A percentile compares a stretch with the other conserved stretches of the same genome.
phyloP scores from a whole-genome alignment of 2,329 filamentous ascomycete genomes.

The Setomelanomma holmii region DNA sequence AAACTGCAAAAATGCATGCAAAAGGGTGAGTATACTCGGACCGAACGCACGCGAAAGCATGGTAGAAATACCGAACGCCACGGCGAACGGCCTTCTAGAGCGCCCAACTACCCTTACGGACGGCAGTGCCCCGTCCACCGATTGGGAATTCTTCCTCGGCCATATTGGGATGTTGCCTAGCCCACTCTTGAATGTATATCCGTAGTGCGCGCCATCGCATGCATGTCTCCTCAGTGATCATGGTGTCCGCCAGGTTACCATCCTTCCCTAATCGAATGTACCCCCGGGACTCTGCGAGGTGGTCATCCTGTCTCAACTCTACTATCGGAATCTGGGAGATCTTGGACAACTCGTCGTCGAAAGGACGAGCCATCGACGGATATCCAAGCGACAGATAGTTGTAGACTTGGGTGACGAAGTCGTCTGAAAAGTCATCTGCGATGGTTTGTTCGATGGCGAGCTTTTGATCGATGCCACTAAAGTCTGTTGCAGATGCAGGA shows the following conservation, averaged over 20 bases:
- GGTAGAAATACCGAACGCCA: background rate
- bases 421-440: conserved; percentile 75
- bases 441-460: conserved; percentile 57
- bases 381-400: conserved; percentile 96
- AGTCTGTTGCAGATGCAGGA: conserved; percentile 44
- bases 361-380: conserved; percentile 80
- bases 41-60: background rate
- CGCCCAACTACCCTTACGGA: conserved; percentile 58
- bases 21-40: background rate
- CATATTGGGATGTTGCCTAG: conserved; percentile 80
- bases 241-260: conserved; percentile 57
- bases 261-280: conserved; percentile 69
- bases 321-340: conserved; percentile 74
- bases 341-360: conserved; percentile 83
- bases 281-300: conserved; percentile 68
- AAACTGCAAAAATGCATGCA: background rate
- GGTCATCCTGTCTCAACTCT: conserved; percentile 76
- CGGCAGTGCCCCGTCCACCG: conserved; percentile 52
- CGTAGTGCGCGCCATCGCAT: conserved; percentile 84
- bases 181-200: conserved; percentile 88
- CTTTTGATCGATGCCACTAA: conserved; percentile 52
- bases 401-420: conserved; percentile 93
- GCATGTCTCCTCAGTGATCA: conserved; percentile 62
- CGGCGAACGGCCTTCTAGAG: conserved; percentile 14
- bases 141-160: conserved; percentile 33